A percentile compares a stretch with the other conserved stretches of the same genome.
These are phyloP conservation scores for Termitomyces sp. DNA, from an alignment of 768 basidiomycete species.

Conservation along the genomic window DNA sequence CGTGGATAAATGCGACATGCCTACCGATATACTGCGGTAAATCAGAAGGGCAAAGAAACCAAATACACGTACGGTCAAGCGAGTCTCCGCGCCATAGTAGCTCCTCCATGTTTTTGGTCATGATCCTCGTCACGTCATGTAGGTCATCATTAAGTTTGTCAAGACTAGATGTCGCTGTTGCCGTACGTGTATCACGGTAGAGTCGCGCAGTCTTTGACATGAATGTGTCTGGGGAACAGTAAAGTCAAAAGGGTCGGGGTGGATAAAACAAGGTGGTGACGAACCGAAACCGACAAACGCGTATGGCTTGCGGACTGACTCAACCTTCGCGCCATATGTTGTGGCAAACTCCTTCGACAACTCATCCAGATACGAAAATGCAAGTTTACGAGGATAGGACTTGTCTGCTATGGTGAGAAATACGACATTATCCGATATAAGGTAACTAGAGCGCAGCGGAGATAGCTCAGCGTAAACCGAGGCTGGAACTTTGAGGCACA, in stretches of 20 bases:
- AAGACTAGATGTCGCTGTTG: slow-evolving; percentile 63
- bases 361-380: slow-evolving; percentile 96
- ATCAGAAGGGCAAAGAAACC: not conserved
- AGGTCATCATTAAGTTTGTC: slow-evolving; percentile 93
- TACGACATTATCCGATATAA: slow-evolving; percentile 90
- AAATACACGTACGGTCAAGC: slow-evolving; percentile 68
- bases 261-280: slow-evolving; percentile 21
- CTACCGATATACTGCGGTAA: slow-evolving; percentile 29
- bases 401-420: slow-evolving; percentile 95
- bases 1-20: slow-evolving; percentile 95
- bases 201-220: slow-evolving; percentile 97
- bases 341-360: slow-evolving; percentile 92
- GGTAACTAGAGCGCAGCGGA: slow-evolving; percentile 56
- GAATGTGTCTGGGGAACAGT: slow-evolving; percentile 72
- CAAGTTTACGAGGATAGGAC: slow-evolving; percentile 94
- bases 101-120: slow-evolving; percentile 99
- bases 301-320: slow-evolving; percentile 91
- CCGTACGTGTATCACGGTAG: slow-evolving; percentile 90
- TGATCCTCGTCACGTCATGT: slow-evolving; percentile 96
- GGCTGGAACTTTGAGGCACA: slow-evolving; percentile 25
- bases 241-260: not conserved
- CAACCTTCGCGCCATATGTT: slow-evolving; percentile 91
- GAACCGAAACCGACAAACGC: slow-evolving; percentile 97
- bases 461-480: slow-evolving; percentile 6
- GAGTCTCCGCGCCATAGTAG: slow-evolving; percentile 97